Evolutionary conservation across 306 rosid species (phyloP), one percentile per base, ranked within the genome.

Genomic region (Datisca glomerata): DNA sequence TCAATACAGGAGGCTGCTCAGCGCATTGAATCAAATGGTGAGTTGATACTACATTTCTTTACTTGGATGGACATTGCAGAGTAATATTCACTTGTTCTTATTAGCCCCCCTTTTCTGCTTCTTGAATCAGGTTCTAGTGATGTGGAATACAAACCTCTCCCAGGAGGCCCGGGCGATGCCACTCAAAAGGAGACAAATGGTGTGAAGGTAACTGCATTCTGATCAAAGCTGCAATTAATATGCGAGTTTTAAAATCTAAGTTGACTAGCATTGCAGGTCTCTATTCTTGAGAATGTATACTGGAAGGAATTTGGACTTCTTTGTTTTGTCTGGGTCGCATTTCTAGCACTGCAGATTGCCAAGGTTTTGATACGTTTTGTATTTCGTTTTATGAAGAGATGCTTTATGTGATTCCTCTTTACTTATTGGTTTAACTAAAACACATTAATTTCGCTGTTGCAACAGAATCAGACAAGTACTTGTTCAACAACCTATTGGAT

Each of bases 231-330:
- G 16, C 58, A 41, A 18, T 21, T 11, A 8, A 41, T 24, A 6
- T 7, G 29, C 18, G 13, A 60, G 49, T 60, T 49, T 46, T 52
- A 42, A 15, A 43, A 39, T 66, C 63, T 74, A 55, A 58, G 60
- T 51, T 44, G 36, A 18, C 41, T 21, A 18, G 6, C 58, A 32
- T 67, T 70, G 29, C 78, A 89, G 93, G 71, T 74, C 43, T 22
- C 84, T 20, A 13, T 83, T 18, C 23, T 77, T 39, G 70, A 78
- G 64, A 83, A 89, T 41, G 75, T 89, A 5, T 65, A 24, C 55
- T 77, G 98, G 98, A 89, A 80, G 67, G 95, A 89, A 53, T 41
- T 70, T 47, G 95, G 95, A 63, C 86, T 89, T 57, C 86, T 89
- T 37, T 60, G 37, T 15, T 80, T 89, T 53, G 98, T 89, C 59